Evolutionary conservation across 371 early-diverging fungal species (phyloP), one percentile per base, ranked within the genome.

Genomic region (Actinomortierella ambigua): DNA sequence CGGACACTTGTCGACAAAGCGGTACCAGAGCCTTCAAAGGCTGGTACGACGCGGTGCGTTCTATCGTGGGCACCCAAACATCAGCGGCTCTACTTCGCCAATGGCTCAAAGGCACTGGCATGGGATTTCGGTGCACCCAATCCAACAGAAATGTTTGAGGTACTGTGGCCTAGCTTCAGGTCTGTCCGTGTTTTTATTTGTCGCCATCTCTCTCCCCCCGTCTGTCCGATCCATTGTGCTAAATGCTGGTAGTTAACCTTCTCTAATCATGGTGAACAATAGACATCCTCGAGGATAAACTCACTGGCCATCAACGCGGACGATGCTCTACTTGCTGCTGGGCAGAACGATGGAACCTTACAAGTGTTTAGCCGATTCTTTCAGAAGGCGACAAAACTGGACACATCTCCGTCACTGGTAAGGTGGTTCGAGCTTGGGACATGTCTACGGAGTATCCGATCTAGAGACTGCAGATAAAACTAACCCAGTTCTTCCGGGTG

Each of bases 11-110:
- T 66, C 3, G 55, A 51, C 7, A 63, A 73, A 11, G 53, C 63
- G 2, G 57, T 63, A 5, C 14, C 41, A 13, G 63, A 60, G 47
- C 34, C 40, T 9, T 63, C 73, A 17, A 42, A 46, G 17, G 43
- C 66, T 41, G 63, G 60, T 24, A 39, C 15, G 29, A 18, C 48
- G 23, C 50, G 67, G n/a, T 73, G 67, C 44, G 63, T 54, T 15
- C 49, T 73, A 14, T 60, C 73, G 17, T 73, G 73, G 73, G 57
- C 63, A 5, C 73, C 66, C 7, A 66, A 66, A 47, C 57, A 63
- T 1, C 55, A 62, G 27, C 50, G 73, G 15, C 57, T 73, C 9
- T 73, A 73, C 51, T 66, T 59, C 50, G 67, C 73, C 20, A 59
- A 66, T 6, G 67, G 63, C 7, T 50, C 48, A 20, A 73, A 28